Base-by-base conservation (phyloP, 306 rosid genomes). In the Mucuna pruriens region DNA sequence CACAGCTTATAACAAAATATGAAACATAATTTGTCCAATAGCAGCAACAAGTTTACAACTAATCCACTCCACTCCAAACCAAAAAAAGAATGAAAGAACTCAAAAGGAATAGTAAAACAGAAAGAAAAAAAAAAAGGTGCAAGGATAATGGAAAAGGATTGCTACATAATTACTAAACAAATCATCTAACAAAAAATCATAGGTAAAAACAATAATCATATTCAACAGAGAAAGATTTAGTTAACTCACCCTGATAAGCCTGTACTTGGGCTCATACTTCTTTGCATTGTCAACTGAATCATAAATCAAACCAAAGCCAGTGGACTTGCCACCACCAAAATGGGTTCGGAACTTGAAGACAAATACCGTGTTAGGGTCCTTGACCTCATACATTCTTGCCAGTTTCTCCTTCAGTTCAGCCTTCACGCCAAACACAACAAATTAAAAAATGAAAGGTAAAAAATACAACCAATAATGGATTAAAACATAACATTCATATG, bases 321-420 rank as follows among this genome's bases (percentile, higher is more conserved):
- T 92, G 6, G 98, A 94, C 82, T 94, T 94, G 3, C 98, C 97
- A 66, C 98, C 98, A 72, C 98, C 98, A 81, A 94, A 94, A 70
- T 94, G 90, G 5, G 98, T 94, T 22, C 97, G 78, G 89, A 94
- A 94, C 87, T 92, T 91, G 90, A 94, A 94, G 6, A 91, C 94
- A 55, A 94, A 94, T 61, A 94, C 94, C 0, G 97, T 33, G 66
- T 91, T 94, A 0, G 93, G 83, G 62, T 94, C 97, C 82, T 91
- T 94, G 58, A 92, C 97, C 0, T 94, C 97, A 16, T 92, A 94
- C 46, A 94, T 84, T 31, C 88, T 88, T 0, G 87, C 83, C 2
- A 94, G 82, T 77, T 94, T 92, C 84, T 94, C 98, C 89, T 94
- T 94, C n/a, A 92, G 76, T 72, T 92, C 98, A 20, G 94, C 91